phyloP scores from a whole-genome alignment of 257 asterid genomes.

The Leptodermis oblonga region DNA sequence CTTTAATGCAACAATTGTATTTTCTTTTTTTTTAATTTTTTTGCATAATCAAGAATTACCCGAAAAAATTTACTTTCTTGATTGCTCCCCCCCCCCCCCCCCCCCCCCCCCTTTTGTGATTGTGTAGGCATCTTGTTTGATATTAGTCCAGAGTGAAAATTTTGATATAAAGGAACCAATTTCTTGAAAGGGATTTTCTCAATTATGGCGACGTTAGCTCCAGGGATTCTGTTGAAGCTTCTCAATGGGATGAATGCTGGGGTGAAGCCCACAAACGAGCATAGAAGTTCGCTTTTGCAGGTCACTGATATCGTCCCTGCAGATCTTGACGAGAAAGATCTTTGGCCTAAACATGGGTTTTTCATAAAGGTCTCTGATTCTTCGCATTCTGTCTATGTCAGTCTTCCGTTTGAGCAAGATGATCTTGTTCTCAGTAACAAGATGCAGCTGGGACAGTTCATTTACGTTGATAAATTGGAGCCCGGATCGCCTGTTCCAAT shows the following conservation, averaged over 20 bases:
- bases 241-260: slow-evolving; percentile 72
- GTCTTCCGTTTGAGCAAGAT: slow-evolving; percentile 82
- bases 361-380: slow-evolving; percentile 83
- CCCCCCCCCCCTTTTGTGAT: not conserved
- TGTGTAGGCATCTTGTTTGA: slow-evolving; percentile 6
- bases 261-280: slow-evolving; percentile 74
- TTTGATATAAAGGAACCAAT: not conserved
- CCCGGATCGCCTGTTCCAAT: slow-evolving; percentile 92
- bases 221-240: slow-evolving; percentile 75
- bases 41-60: too few species aligned
- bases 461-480: slow-evolving; percentile 70
- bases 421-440: slow-evolving; percentile 89
- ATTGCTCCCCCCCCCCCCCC: too few species aligned
- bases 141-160: not conserved
- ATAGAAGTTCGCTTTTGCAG: slow-evolving; percentile 76
- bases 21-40: not conserved
- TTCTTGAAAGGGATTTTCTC: slow-evolving; percentile 2
- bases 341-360: slow-evolving; percentile 77
- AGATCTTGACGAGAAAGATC: slow-evolving; percentile 81
- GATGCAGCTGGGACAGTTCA: slow-evolving; percentile 80
- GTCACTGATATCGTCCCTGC: slow-evolving; percentile 92
- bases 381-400: slow-evolving; percentile 74
- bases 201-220: slow-evolving; percentile 73
- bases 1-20: too few species aligned
- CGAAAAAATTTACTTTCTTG: not conserved